Base-by-base conservation (phyloP, 2,329 filamentous ascomycete species). In the Sporothrix humicola region DNA sequence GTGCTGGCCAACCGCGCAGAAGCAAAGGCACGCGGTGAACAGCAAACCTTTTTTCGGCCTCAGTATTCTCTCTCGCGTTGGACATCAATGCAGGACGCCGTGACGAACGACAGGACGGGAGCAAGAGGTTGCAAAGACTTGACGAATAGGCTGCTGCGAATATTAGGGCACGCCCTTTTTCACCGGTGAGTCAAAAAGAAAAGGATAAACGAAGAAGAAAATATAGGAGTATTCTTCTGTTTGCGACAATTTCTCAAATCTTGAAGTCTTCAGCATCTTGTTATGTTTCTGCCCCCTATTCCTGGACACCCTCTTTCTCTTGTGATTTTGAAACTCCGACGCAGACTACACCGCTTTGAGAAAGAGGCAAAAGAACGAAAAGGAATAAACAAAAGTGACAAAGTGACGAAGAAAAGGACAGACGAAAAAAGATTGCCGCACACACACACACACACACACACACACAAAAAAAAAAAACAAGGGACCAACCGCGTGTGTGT, bases 81-180 rank as follows among this genome's bases (percentile, higher is more conserved):
- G 72, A 73, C 72, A 52, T 50, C 72, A 73, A 73, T 6, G 72
- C 72, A 73, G 72, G 65, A 70, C 56, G 48, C 56, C 31, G 59
- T 56, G 56, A 42, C 26, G 23, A 44, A 66, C 42, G 61, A 66
- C 61, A 66, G 42, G 31, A 44, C 42, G 10, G 46, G 20, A n/a
- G 37, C 20, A 20, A 66, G 26, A 63, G 44, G 37, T 2, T 31
- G 17, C 48, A 15, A 48, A 17, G 37, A 44, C 20, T 20, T 8
- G 59, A 15, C 46, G 26, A 54, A 42, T 54, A 15, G 65, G 65
- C 20, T 42, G 15, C 54, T 9, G 66, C 17, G 15, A 52, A 8
- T 1, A 31, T 20, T 54, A 52, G 48, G 48, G 48, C 48, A 56
- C 7, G n/a, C 52, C 26, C 12, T 26, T 37, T 59, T 42, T 6